phyloP scores from a whole-genome alignment of 2,329 filamentous ascomycete species.

The Fusarium sp. region DNA sequence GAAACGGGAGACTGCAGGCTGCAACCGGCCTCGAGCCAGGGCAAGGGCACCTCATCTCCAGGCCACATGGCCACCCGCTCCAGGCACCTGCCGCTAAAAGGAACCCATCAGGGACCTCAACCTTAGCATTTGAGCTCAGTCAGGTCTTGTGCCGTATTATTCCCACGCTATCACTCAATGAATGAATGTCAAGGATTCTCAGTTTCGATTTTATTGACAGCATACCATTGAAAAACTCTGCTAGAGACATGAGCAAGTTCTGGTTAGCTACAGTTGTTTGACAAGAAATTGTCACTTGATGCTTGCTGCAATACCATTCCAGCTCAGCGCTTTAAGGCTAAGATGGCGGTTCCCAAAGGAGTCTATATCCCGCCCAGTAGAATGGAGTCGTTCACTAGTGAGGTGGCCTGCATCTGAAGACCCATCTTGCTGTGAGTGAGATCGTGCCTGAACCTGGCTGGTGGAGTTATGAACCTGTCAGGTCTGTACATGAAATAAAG shows the following conservation, averaged over 20 bases:
- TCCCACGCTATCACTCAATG: neutral
- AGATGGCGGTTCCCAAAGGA: neutral
- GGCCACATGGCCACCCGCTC: slow-evolving; percentile 30
- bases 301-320: neutral
- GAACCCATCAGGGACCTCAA: slow-evolving; percentile 11
- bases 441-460: slow-evolving; percentile 19
- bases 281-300: neutral
- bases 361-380: neutral
- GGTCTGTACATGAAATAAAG: slow-evolving; percentile 9
- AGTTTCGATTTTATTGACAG: neutral
- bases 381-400: slow-evolving; percentile 4
- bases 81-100: slow-evolving; percentile 29
- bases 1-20: slow-evolving; percentile 38
- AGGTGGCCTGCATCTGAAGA: slow-evolving; percentile 10
- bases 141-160: neutral
- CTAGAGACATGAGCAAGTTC: neutral
- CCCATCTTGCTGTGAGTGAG: slow-evolving; percentile 12
- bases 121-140: neutral
- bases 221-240: slow-evolving; percentile 11
- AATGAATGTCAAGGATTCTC: neutral
- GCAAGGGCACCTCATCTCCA: slow-evolving; percentile 10
- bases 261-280: neutral
- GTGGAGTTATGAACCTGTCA: slow-evolving; percentile 30
- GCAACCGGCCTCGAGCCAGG: slow-evolving; percentile 30
- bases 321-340: neutral